Conservation (phyloP, 148 eudicot species). For the Hydrangea macrophylla region DNA sequence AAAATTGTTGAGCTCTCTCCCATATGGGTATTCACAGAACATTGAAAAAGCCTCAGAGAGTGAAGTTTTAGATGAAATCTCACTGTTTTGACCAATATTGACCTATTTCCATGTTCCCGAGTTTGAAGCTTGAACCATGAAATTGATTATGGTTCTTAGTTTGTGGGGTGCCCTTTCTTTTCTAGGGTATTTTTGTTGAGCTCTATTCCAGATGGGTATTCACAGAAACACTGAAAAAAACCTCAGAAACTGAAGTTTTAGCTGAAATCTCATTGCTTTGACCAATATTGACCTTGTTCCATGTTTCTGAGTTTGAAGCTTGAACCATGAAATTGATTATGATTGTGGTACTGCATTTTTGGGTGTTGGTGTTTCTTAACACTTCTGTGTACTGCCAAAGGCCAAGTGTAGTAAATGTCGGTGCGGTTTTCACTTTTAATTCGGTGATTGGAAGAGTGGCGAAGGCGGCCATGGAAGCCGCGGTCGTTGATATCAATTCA, state of each 20-base stretch:
- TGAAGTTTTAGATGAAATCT: too few species aligned
- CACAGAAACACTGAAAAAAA: too few species aligned
- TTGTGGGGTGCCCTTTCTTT: too few species aligned
- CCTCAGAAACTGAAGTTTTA: too few species aligned
- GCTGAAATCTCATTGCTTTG: background rate
- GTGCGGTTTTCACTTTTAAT: constrained; percentile 23
- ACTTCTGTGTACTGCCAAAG: constrained; percentile 16
- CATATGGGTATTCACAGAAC: too few species aligned
- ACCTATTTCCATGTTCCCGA: background rate
- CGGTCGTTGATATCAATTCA: constrained; percentile 26
- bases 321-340: background rate
- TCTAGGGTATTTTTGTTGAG: too few species aligned
- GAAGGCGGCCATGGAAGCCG: constrained; percentile 30
- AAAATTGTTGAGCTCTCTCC: too few species aligned
- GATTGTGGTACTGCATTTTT: background rate
- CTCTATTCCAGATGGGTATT: too few species aligned
- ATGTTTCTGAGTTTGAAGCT: background rate
- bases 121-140: constrained; percentile 5
- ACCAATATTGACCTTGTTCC: background rate
- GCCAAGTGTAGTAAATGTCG: constrained; percentile 32
- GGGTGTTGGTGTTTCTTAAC: background rate
- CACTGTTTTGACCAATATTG: background rate
- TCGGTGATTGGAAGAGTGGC: constrained; percentile 35
- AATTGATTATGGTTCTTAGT: background rate
- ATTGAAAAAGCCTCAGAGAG: too few species aligned